A percentile compares a stretch with the other conserved stretches of the same genome.
These are phyloP conservation scores for Spizellomyces sp. DNA, from an alignment of 192 early-diverging fungal species.

Conservation along the genomic window DNA sequence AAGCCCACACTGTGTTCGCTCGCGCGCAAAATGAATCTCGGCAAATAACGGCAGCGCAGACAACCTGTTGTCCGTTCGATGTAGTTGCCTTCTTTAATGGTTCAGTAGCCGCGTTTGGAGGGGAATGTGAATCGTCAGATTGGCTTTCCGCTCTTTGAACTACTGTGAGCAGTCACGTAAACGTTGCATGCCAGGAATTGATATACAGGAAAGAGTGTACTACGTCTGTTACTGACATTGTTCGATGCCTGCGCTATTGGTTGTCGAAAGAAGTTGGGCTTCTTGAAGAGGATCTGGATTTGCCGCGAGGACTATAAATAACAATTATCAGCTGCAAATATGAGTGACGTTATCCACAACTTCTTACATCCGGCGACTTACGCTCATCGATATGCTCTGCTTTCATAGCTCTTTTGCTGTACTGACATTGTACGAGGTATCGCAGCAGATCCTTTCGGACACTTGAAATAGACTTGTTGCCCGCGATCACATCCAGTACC, in stretches of 20 bases:
- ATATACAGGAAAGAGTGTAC: too few species aligned
- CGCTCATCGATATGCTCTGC: conserved; percentile 67
- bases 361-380: conserved; percentile 24
- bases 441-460: conserved; percentile 85
- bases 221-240: conserved; percentile 2
- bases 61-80: conserved; percentile 27
- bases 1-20: conserved; percentile 79
- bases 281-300: conserved; percentile 29
- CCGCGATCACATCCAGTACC: conserved; percentile 81
- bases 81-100: neutral
- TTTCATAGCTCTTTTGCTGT: conserved; percentile 68
- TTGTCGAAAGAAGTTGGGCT: conserved; percentile 31
- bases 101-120: neutral
- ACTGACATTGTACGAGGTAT: conserved; percentile 82
- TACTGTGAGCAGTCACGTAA: too few species aligned
- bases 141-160: too few species aligned
- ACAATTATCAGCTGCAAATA: neutral
- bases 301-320: conserved; percentile 16
- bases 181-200: too few species aligned
- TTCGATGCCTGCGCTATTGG: conserved; percentile 28
- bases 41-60: conserved; percentile 47
- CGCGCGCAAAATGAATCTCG: conserved; percentile 71
- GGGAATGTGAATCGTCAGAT: too few species aligned
- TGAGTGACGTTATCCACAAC: neutral
- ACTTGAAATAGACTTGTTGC: conserved; percentile 66